Evolutionary conservation across 805 yeast genomes (phyloP).

Genomic region (Starmerella stellata): DNA sequence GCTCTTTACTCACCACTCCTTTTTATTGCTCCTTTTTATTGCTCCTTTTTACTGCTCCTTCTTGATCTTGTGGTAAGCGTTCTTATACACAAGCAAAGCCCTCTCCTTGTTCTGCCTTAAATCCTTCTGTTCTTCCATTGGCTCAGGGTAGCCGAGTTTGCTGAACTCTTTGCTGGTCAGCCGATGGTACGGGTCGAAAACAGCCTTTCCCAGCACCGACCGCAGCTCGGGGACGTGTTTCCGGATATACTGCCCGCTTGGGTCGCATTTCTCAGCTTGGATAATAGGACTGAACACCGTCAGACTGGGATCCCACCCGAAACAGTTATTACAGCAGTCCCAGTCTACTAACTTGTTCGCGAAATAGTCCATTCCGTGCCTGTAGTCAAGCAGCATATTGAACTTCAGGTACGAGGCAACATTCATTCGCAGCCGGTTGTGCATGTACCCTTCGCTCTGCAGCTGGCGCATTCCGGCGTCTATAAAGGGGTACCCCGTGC

Average conservation of each 20-base stretch:
- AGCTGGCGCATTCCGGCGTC: conserved; percentile 43
- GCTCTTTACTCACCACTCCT: too few species aligned
- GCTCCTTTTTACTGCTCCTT: conserved; percentile 2
- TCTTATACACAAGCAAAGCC: conserved; percentile 9
- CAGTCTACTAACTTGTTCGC: conserved; percentile 33
- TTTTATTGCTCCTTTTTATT: not conserved
- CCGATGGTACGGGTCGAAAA: conserved; percentile 25
- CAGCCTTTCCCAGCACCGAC: conserved; percentile 20
- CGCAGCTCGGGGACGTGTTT: conserved; percentile 35
- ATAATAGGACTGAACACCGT: conserved; percentile 36
- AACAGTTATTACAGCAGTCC: conserved; percentile 37
- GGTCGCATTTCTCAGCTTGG: conserved; percentile 34
- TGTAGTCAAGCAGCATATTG: conserved; percentile 36
- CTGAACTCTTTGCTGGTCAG: conserved; percentile 8
- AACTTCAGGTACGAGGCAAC: conserved; percentile 35
- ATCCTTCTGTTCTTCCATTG: conserved; percentile 7
- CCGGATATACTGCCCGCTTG: conserved; percentile 30
- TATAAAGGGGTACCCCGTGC: conserved; percentile 38
- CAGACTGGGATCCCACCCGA: conserved; percentile 48
- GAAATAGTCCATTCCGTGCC: conserved; percentile 37
- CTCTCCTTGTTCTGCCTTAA: conserved; percentile 4
- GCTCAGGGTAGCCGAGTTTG: conserved; percentile 13
- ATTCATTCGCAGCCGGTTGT: conserved; percentile 38
- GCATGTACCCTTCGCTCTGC: conserved; percentile 35
- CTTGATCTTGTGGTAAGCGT: conserved; percentile 3